A percentile compares a stretch with the other conserved stretches of the same genome.
phyloP scores from a whole-genome alignment of 1,284 basidiomycete species.

The Ceratorhiza oryzae-sativae region DNA sequence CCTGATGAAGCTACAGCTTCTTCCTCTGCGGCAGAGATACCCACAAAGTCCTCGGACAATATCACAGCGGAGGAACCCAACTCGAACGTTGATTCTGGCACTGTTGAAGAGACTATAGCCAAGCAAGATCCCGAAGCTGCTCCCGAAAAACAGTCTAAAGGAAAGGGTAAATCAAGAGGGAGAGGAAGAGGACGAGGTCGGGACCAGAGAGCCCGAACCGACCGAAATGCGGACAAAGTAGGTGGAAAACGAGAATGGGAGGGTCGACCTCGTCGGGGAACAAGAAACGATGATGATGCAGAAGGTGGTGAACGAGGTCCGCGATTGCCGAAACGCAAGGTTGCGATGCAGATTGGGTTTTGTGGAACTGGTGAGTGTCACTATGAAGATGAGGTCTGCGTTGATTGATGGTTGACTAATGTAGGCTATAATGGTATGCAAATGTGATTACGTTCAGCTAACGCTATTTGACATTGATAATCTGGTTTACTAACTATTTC shows the following conservation, averaged over 20 bases:
- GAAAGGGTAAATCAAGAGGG: slow-evolving; percentile 6
- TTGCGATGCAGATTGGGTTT: slow-evolving; percentile 77
- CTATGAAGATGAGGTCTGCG: background rate
- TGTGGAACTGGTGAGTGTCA: slow-evolving; percentile 61
- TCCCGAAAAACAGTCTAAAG: background rate
- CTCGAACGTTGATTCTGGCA: background rate
- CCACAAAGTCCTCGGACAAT: no score
- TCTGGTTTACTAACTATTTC: slow-evolving; percentile 45
- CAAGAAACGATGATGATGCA: slow-evolving; percentile 42
- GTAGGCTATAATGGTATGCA: slow-evolving; percentile 90
- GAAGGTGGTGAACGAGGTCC: slow-evolving; percentile 27
- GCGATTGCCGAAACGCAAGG: slow-evolving; percentile 68
- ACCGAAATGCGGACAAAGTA: slow-evolving; percentile 28
- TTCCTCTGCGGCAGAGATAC: background rate
- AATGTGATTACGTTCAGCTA: slow-evolving; percentile 67
- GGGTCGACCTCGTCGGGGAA: slow-evolving; percentile 20
- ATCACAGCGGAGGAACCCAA: background rate
- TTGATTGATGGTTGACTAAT: background rate
- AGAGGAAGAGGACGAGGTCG: slow-evolving; percentile 15
- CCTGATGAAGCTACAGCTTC: background rate
- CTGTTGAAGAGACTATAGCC: background rate
- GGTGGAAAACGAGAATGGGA: slow-evolving; percentile 25
- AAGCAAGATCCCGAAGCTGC: background rate
- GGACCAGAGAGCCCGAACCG: slow-evolving; percentile 23
- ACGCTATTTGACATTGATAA: slow-evolving; percentile 24